A percentile compares a stretch with the other conserved stretches of the same genome.
Conservation (phyloP, 208 protist genomes). For the Zelonia costaricensis region DNA sequence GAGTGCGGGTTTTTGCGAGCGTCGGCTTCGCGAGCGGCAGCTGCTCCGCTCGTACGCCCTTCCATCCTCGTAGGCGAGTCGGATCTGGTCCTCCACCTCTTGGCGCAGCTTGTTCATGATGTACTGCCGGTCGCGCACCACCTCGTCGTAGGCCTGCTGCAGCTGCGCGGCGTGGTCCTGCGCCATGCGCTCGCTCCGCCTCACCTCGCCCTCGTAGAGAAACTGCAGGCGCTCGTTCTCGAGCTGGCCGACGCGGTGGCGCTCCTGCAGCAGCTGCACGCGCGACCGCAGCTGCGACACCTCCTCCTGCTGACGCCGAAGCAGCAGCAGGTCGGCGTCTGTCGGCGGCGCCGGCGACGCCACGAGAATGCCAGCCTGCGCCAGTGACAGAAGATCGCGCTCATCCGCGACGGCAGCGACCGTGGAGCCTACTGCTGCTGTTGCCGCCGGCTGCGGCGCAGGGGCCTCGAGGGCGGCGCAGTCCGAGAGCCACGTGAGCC, state of each 20-base stretch:
- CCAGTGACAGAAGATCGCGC: slow-evolving; percentile 14
- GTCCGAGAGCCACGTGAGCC: slow-evolving; percentile 77
- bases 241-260: slow-evolving; percentile 41
- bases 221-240: slow-evolving; percentile 48
- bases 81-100: slow-evolving; percentile 80
- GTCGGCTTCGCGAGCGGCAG: slow-evolving; percentile 9
- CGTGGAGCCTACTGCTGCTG: not conserved
- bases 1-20: not conserved
- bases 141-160: slow-evolving; percentile 67
- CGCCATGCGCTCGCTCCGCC: slow-evolving; percentile 59
- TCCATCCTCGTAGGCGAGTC: slow-evolving; percentile 72
- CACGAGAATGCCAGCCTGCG: slow-evolving; percentile 9
- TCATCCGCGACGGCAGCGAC: not conserved
- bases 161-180: slow-evolving; percentile 68
- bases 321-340: slow-evolving; percentile 56
- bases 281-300: slow-evolving; percentile 34
- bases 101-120: slow-evolving; percentile 58
- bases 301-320: slow-evolving; percentile 57
- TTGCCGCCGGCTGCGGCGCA: not conserved
- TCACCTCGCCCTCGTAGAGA: slow-evolving; percentile 66
- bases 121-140: slow-evolving; percentile 67
- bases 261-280: slow-evolving; percentile 46
- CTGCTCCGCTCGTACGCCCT: slow-evolving; percentile 46
- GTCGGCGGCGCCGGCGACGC: slow-evolving; percentile 26
- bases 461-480: slow-evolving; percentile 26